Evolutionary conservation across 2,329 filamentous ascomycete species (phyloP).

Genomic region (Botrytis porri): DNA sequence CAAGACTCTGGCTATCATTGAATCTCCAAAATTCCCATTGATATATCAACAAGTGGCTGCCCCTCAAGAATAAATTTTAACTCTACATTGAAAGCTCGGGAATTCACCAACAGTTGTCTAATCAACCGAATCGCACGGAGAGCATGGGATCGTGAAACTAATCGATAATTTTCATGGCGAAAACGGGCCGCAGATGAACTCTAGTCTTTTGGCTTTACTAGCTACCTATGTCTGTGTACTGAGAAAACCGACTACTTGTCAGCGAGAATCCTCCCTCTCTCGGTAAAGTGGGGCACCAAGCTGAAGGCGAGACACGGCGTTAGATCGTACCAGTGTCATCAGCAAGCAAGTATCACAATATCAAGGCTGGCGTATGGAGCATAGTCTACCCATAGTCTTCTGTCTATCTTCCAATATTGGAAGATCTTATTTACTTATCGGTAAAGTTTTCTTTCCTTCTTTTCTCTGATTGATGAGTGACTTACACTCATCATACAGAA

Average conservation of each 20-base stretch:
- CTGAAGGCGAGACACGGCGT: background rate
- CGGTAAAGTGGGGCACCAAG: background rate
- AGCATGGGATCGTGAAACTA: background rate
- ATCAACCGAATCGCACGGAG: background rate
- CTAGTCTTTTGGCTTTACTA: background rate
- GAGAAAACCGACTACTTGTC: background rate
- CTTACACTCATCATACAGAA: background rate
- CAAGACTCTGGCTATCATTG: background rate
- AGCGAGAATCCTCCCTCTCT: background rate
- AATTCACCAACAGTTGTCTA: background rate
- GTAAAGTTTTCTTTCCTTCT: fast-evolving
- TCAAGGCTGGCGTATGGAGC: fast-evolving
- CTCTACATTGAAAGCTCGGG: background rate
- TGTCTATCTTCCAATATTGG: background rate
- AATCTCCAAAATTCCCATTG: background rate
- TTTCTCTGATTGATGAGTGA: background rate
- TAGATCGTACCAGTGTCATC: background rate
- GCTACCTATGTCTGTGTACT: background rate
- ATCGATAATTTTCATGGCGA: background rate
- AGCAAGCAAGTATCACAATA: background rate
- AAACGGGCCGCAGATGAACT: background rate
- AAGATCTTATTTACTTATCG: background rate
- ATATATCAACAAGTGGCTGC: background rate
- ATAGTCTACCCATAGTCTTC: background rate
- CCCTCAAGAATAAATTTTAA: background rate